Base-by-base conservation (phyloP, 2,329 filamentous ascomycete genomes). In the Sporothrix phasma region DNA sequence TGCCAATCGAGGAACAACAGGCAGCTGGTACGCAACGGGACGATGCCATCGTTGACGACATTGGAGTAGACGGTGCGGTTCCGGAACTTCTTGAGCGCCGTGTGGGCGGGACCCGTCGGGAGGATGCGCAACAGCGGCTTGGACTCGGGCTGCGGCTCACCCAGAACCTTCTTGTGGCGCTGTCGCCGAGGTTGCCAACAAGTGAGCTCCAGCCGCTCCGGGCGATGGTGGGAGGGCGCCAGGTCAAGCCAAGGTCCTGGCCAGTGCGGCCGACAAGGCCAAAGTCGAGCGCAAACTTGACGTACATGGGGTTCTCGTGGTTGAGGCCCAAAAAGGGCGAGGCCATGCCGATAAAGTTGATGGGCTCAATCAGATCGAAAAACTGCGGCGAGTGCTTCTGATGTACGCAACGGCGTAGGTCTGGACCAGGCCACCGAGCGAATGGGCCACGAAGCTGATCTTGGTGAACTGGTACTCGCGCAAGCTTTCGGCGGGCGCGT, bases 1-100 rank as follows among this genome's bases (percentile, higher is more conserved):
- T 92, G 89, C 94, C 94, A 99, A 73, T 99, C 94, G 1, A 99
- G 79, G 71, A 99, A 99, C 5, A 99, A 77, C n/a, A 99, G 79
- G 74, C 93, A 99, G 67, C 93, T 97, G 4, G 94, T 99, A 24
- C 94, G 86, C 39, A 99, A 78, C 2, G 94, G 94, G 4, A 99
- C 94, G 69, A 99, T 97, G 3, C 92, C 93, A 75, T 97, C 93
- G 72, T 97, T 97, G 69, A 97, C 93, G 13, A 97, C 92, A 71
- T 97, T 97, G 1, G 92, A 96, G 74, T 97, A 97, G 1, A 97
- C 81, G 0, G 94, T 97, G 17, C 93, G 83, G 73, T 95, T 96
- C 24, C 90, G 82, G 74, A 97, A 97, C 76, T 90, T 91, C 72
- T 88, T 87, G 46, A 97, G 77, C 1, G 92, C 93, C 63, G 85